Evolutionary conservation across 1,284 basidiomycete genomes (phyloP).

Genomic region (Ustilago shanxiensis): DNA sequence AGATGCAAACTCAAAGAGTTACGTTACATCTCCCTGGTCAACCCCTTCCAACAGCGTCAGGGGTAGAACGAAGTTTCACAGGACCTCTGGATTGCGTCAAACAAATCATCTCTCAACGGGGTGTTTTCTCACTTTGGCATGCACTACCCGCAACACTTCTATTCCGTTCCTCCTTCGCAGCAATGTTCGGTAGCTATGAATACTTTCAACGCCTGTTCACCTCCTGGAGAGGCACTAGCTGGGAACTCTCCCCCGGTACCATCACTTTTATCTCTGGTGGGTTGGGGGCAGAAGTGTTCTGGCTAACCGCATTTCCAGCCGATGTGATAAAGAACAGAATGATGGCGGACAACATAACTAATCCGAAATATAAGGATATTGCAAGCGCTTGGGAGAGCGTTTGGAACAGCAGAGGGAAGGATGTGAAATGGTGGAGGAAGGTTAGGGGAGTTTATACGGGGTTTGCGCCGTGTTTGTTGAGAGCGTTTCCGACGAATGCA

Average conservation of each 20-base stretch:
- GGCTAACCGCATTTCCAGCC: constrained; percentile 78
- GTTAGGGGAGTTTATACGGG: constrained; percentile 60
- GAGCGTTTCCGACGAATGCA: constrained; percentile 68
- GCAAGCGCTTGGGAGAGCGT: constrained; percentile 35
- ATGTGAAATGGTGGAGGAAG: constrained; percentile 17
- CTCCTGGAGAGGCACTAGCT: constrained; percentile 39
- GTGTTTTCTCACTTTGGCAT: constrained; percentile 68
- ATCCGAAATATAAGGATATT: constrained; percentile 65
- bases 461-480: constrained; percentile 58
- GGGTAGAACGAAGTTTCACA: constrained; percentile 33
- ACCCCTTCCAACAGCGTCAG: not conserved
- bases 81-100: constrained; percentile 70
- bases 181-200: constrained; percentile 69
- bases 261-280: constrained; percentile 79
- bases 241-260: constrained; percentile 76
- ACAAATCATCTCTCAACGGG: constrained; percentile 65
- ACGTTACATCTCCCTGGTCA: constrained; percentile 55
- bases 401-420: constrained; percentile 49
- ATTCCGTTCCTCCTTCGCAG: constrained; percentile 67
- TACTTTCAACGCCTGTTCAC: constrained; percentile 53
- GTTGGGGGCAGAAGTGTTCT: constrained; percentile 69
- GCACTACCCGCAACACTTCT: constrained; percentile 70
- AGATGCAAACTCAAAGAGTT: constrained; percentile 78
- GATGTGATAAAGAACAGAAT: constrained; percentile 78
- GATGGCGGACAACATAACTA: constrained; percentile 74